phyloP scores from a whole-genome alignment of 768 basidiomycete genomes.

The Calocera viscosa region DNA sequence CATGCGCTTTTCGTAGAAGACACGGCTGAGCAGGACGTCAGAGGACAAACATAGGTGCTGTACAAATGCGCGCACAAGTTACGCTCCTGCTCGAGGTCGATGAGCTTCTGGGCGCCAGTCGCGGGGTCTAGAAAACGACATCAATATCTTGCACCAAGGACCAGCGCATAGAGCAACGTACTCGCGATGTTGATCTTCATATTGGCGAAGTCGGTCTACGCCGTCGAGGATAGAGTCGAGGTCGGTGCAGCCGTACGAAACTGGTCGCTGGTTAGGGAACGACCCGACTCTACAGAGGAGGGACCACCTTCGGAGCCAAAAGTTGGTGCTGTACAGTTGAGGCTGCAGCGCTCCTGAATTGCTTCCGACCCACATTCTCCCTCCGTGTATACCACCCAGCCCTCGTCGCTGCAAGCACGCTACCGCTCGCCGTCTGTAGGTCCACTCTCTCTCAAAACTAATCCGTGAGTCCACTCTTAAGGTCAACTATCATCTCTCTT shows the following conservation, averaged over 20 bases:
- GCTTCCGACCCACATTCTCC: background rate
- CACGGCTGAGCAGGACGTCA: constrained; percentile 42
- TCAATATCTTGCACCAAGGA: background rate
- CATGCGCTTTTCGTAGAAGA: constrained; percentile 97
- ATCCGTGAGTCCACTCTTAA: background rate
- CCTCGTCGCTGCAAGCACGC: background rate
- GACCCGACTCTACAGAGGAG: constrained; percentile 1
- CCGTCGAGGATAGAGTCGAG: background rate
- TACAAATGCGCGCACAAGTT: constrained; percentile 58
- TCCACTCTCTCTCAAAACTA: background rate
- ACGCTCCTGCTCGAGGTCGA: constrained; percentile 88
- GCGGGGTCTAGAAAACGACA: constrained; percentile 58
- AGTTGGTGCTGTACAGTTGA: constrained; percentile 3
- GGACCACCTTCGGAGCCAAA: constrained; percentile 15
- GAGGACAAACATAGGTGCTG: too few relatives aligned
- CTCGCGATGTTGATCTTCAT: constrained; percentile 99
- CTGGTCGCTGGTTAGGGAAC: background rate
- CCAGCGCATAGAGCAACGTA: constrained; percentile 33
- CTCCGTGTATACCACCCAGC: background rate
- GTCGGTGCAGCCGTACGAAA: constrained; percentile 8
- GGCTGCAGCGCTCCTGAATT: background rate
- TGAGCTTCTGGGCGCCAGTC: constrained; percentile 91
- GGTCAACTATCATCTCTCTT: background rate
- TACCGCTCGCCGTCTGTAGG: background rate
- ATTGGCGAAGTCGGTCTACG: constrained; percentile 26